Evolutionary conservation across 805 yeast genomes (phyloP).

Genomic region (Saccharomycodes ludwigii): DNA sequence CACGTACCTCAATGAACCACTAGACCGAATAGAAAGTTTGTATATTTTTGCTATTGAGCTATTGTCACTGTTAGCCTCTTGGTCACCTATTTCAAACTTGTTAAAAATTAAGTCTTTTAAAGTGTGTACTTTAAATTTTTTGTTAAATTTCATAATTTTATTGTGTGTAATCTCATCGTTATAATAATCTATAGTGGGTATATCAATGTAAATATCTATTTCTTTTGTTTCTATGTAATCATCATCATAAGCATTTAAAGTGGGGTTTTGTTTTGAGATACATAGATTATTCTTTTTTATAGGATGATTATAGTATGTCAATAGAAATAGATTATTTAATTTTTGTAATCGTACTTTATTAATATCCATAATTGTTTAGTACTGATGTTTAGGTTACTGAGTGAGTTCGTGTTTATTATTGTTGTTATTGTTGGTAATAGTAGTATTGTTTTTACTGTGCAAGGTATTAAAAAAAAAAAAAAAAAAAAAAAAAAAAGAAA

Average conservation of each 20-base stretch:
- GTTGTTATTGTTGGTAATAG: no score
- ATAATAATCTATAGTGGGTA: conserved; percentile 24
- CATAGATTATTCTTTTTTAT: not conserved
- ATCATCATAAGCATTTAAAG: not conserved
- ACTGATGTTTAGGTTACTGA: no score
- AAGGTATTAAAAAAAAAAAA: no score
- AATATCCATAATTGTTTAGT: no score
- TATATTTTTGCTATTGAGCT: conserved; percentile 3
- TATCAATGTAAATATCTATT: conserved; percentile 17
- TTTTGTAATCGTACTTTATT: conserved; percentile 1
- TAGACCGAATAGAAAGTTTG: conserved; percentile 12
- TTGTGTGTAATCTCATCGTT: conserved; percentile 19
- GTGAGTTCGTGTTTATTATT: no score
- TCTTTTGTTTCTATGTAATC: not conserved
- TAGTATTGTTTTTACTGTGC: no score
- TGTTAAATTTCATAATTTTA: conserved; percentile 18
- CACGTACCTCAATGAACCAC: conserved; percentile 23
- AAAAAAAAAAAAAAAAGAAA: no score
- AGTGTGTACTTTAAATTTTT: conserved; percentile 18
- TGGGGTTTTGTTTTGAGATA: not conserved
- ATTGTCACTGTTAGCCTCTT: not conserved
- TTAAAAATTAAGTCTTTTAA: conserved; percentile 16
- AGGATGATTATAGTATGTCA: not conserved
- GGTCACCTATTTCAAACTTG: conserved; percentile 10
- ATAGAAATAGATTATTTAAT: not conserved